These are phyloP conservation scores for Starmerella potacharoeniae DNA, from an alignment of 805 yeast genomes.

Conservation along the genomic window DNA sequence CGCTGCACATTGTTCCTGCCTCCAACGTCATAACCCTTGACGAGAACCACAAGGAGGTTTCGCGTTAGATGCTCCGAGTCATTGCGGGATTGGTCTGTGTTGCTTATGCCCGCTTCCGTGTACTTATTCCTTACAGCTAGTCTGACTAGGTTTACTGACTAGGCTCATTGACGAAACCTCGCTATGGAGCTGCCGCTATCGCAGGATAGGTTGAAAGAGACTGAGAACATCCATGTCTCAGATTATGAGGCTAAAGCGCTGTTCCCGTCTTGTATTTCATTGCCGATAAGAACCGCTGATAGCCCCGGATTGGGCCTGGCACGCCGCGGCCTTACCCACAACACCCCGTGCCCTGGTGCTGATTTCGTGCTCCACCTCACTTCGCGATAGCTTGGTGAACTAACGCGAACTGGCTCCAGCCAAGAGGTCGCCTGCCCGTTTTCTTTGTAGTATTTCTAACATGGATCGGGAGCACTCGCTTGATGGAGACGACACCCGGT, in stretches of 20 bases:
- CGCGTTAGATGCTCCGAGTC: constrained; percentile 23
- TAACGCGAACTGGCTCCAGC: no score
- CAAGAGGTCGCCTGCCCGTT: no score
- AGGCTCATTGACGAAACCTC: no score
- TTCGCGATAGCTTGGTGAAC: background rate
- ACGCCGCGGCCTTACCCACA: background rate
- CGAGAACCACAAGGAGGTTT: constrained; percentile 35
- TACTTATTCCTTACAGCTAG: no score
- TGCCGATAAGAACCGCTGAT: background rate
- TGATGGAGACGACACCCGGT: background rate
- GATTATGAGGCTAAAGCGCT: no score
- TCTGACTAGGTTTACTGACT: no score
- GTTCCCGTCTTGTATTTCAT: no score
- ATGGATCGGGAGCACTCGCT: background rate
- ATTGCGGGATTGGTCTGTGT: no score
- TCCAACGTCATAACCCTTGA: background rate
- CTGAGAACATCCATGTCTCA: no score
- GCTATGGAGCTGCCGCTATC: no score
- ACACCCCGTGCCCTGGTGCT: background rate
- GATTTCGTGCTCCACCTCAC: background rate
- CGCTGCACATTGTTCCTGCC: background rate
- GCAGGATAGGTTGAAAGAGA: no score
- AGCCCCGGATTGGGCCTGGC: background rate
- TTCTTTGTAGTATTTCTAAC: background rate
- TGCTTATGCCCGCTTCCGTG: no score